These are phyloP conservation scores for Monosporascus sp. DNA, from an alignment of 2,329 filamentous ascomycete genomes.

Conservation along the genomic window DNA sequence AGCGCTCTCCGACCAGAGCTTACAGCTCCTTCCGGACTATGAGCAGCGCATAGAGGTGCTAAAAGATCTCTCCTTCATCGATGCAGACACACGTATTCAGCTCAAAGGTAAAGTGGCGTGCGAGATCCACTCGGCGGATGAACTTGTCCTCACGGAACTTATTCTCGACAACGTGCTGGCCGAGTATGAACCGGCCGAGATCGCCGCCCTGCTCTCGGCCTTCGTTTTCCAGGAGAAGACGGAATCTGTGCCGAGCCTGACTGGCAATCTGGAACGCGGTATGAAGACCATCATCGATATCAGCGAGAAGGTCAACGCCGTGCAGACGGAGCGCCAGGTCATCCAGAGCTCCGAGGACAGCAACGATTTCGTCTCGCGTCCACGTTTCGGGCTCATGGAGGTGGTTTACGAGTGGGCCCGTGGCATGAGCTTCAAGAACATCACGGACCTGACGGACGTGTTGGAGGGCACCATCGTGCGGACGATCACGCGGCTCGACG, in stretches of 20 bases:
- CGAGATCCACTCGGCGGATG: constrained; percentile 95
- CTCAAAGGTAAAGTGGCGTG: constrained; percentile 98
- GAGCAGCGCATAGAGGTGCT: constrained; percentile 90
- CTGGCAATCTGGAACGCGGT: constrained; percentile 74
- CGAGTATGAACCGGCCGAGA: constrained; percentile 92
- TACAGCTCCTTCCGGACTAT: constrained; percentile 93
- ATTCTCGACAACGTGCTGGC: constrained; percentile 95
- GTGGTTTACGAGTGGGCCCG: constrained; percentile 98
- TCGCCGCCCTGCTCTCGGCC: constrained; percentile 84
- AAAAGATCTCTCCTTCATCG: constrained; percentile 87
- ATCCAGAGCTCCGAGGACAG: constrained; percentile 85
- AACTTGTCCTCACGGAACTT: constrained; percentile 91
- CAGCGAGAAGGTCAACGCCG: constrained; percentile 84
- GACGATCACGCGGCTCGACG: constrained; percentile 88
- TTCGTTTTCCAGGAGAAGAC: constrained; percentile 99
- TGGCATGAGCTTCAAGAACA: constrained; percentile 97
- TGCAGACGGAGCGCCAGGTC: constrained; percentile 87
- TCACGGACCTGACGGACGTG: constrained; percentile 92
- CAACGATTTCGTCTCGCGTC: constrained; percentile 83
- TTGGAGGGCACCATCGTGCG: constrained; percentile 96
- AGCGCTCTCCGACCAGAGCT: constrained; percentile 90
- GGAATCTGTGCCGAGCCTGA: constrained; percentile 71
- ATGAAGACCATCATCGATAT: constrained; percentile 83
- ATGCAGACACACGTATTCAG: constrained; percentile 79
- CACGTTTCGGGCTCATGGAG: constrained; percentile 90